phyloP scores from a whole-genome alignment of 73 alveolate genomes.

The Paramecium tetraurelia region DNA sequence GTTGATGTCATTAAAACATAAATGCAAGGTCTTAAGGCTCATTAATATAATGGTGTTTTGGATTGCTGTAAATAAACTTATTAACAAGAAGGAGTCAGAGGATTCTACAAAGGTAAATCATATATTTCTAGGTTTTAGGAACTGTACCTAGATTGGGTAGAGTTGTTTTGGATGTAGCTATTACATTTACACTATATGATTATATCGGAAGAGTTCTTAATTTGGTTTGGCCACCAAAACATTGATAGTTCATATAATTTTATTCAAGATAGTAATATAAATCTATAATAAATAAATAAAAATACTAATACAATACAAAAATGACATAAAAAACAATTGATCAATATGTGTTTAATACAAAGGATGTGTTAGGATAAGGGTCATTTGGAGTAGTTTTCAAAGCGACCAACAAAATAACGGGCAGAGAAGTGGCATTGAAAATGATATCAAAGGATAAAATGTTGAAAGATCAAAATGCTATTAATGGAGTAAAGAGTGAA shows the following conservation, averaged over 20 bases:
- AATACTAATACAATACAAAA: neutral
- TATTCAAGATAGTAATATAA: neutral
- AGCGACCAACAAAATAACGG: neutral
- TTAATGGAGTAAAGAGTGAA: constrained; percentile 1
- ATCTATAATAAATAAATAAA: neutral
- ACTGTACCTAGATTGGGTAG: constrained; percentile 89
- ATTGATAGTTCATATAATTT: constrained; percentile 41
- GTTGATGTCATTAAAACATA: constrained; percentile 89
- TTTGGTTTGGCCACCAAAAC: constrained; percentile 63
- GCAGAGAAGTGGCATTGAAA: neutral
- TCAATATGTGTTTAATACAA: neutral
- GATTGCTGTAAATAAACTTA: constrained; percentile 71
- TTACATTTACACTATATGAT: constrained; percentile 83
- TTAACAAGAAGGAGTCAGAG: constrained; percentile 78
- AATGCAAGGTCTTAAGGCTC: constrained; percentile 86
- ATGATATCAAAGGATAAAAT: neutral
- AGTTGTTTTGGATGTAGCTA: constrained; percentile 88
- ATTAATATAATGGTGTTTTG: constrained; percentile 73
- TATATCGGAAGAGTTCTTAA: constrained; percentile 70
- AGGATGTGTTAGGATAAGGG: neutral
- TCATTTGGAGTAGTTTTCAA: constrained; percentile 15
- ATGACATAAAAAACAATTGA: constrained; percentile 27
- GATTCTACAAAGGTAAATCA: constrained; percentile 72
- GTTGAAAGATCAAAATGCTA: neutral
- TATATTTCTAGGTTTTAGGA: constrained; percentile 53